Evolutionary conservation across 2,329 filamentous ascomycete genomes (phyloP).

Genomic region (Fusarium sp.): DNA sequence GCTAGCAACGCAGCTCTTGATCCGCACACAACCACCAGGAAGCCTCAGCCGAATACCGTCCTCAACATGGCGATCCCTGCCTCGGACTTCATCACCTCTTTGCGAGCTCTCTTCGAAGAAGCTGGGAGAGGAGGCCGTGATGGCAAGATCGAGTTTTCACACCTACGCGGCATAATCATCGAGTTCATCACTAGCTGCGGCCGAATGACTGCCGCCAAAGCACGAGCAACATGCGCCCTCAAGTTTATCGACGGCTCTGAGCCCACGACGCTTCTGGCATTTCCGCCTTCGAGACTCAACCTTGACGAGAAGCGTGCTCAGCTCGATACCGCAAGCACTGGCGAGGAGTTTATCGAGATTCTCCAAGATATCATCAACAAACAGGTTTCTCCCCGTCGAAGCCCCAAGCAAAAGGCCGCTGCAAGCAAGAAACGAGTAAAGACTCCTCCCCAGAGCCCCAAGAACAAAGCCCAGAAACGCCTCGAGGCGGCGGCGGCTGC

Average conservation of each 20-base stretch:
- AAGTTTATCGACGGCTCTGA: slow-evolving; percentile 38
- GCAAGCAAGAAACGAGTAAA: slow-evolving; percentile 8
- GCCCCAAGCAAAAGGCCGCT: background rate
- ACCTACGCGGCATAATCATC: slow-evolving; percentile 26
- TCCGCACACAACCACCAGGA: background rate
- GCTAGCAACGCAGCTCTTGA: background rate
- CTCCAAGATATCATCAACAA: slow-evolving; percentile 24
- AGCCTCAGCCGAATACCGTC: background rate
- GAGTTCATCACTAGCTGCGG: slow-evolving; percentile 20
- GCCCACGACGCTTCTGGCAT: slow-evolving; percentile 16
- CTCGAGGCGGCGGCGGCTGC: slow-evolving; percentile 6
- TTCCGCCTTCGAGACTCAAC: slow-evolving; percentile 15
- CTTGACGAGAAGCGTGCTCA: slow-evolving; percentile 13
- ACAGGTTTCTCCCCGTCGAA: slow-evolving; percentile 21
- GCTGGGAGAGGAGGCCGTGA: slow-evolving; percentile 11
- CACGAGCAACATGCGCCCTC: slow-evolving; percentile 25
- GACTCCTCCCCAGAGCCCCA: slow-evolving; percentile 13
- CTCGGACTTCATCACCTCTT: slow-evolving; percentile 30
- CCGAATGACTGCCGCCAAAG: slow-evolving; percentile 24
- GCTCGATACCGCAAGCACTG: slow-evolving; percentile 10
- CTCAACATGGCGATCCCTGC: slow-evolving; percentile 1
- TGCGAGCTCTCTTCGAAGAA: slow-evolving; percentile 39
- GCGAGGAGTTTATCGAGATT: slow-evolving; percentile 26
- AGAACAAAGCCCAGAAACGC: slow-evolving; percentile 22
- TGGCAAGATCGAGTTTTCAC: slow-evolving; percentile 24